phyloP scores from a whole-genome alignment of 2,329 filamentous ascomycete species.

The Dothideomycetes sp. region DNA sequence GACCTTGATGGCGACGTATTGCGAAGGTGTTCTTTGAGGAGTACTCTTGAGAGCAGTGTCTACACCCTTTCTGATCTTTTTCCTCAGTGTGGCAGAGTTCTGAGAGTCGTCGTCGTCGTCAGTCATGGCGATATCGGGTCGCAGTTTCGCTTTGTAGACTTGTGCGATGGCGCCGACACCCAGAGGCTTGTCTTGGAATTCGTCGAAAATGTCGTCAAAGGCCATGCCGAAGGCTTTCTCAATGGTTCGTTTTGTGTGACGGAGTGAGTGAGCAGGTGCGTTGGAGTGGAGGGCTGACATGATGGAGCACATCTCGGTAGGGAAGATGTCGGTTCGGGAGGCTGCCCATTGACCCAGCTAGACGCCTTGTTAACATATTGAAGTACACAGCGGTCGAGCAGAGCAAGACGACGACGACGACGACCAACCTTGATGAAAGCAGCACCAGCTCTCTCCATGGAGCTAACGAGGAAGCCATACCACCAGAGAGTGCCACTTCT shows the following conservation, averaged over 20 bases:
- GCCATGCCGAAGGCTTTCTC: slow-evolving; percentile 68
- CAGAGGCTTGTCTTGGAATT: slow-evolving; percentile 81
- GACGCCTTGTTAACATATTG: background rate
- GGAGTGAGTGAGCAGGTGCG: slow-evolving; percentile 81
- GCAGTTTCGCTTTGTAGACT: slow-evolving; percentile 91
- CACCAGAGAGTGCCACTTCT: slow-evolving; percentile 81
- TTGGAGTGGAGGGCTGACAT: slow-evolving; percentile 95
- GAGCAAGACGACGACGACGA: too few species aligned
- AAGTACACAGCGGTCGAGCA: background rate
- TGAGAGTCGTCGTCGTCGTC: slow-evolving; percentile 45
- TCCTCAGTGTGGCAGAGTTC: slow-evolving; percentile 45
- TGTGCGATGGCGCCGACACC: slow-evolving; percentile 96
- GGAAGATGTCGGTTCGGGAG: slow-evolving; percentile 92
- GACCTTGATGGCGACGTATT: slow-evolving; percentile 92
- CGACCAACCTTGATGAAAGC: slow-evolving; percentile 89
- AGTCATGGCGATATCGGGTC: slow-evolving; percentile 61
- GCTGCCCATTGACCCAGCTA: slow-evolving; percentile 97
- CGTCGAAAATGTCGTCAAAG: slow-evolving; percentile 91
- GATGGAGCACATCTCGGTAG: slow-evolving; percentile 77
- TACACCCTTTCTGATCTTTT: slow-evolving; percentile 70
- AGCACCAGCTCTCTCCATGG: slow-evolving; percentile 89
- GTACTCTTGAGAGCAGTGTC: slow-evolving; percentile 79
- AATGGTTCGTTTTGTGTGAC: slow-evolving; percentile 69
- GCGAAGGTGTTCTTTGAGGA: slow-evolving; percentile 76
- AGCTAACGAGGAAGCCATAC: slow-evolving; percentile 77